Evolutionary conservation across 2,329 filamentous ascomycete species (phyloP).

Genomic region (Beauveria scarabaeidicola): DNA sequence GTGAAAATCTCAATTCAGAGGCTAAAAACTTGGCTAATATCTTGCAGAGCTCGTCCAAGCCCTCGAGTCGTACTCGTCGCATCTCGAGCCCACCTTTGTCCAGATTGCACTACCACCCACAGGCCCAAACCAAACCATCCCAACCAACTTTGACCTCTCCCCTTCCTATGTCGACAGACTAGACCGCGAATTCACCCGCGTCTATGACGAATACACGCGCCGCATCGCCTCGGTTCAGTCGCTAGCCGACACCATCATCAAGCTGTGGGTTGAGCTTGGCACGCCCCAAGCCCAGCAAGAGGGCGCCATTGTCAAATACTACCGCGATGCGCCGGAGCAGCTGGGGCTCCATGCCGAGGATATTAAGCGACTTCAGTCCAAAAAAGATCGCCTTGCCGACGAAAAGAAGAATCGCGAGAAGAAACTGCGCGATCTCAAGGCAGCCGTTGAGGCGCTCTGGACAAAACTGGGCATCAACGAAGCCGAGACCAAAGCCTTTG

Average conservation of each 20-base stretch:
- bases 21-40: constrained; percentile 10
- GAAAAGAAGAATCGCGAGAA: constrained; percentile 84
- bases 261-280: constrained; percentile 91
- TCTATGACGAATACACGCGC: constrained; percentile 93
- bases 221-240: constrained; percentile 68
- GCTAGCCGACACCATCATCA: constrained; percentile 76
- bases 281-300: constrained; percentile 92
- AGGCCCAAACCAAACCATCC: constrained; percentile 63
- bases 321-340: constrained; percentile 86
- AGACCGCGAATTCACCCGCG: constrained; percentile 83
- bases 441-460: constrained; percentile 80
- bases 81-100: constrained; percentile 84
- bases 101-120: constrained; percentile 79
- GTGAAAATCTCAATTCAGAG: constrained; percentile 21
- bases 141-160: constrained; percentile 86
- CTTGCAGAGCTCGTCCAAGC: constrained; percentile 77
- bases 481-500: constrained; percentile 73
- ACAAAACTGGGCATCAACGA: constrained; percentile 78
- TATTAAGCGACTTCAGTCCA: constrained; percentile 59
- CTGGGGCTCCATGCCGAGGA: constrained; percentile 88
- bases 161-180: constrained; percentile 77
- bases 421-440: constrained; percentile 64
- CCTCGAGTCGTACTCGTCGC: constrained; percentile 90
- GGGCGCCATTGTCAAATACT: constrained; percentile 74
- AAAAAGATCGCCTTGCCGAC: constrained; percentile 73